Conservation (phyloP, 441 rosid species). For the Populus tomentosa region DNA sequence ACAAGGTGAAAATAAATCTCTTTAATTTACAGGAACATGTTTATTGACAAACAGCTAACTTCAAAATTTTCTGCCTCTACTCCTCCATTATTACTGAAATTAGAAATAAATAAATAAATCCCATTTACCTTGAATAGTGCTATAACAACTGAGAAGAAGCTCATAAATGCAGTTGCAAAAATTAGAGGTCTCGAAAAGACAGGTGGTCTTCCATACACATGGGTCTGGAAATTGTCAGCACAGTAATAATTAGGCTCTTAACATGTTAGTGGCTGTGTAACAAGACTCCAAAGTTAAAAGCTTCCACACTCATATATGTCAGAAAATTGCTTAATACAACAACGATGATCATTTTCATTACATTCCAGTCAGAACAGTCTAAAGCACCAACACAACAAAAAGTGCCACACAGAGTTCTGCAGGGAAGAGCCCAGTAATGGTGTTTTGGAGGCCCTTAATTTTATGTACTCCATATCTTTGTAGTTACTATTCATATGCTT, state of each 20-base stretch:
- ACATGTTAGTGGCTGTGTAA: background rate
- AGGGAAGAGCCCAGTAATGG: background rate
- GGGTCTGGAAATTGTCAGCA: slow-evolving; percentile 49
- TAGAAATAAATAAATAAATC: background rate
- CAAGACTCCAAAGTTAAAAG: background rate
- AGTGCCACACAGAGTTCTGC: background rate
- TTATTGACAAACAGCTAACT: background rate
- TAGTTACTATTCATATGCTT: background rate
- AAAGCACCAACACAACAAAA: background rate
- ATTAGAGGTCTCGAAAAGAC: slow-evolving; percentile 68
- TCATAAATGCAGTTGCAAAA: slow-evolving; percentile 94
- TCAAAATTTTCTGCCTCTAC: background rate
- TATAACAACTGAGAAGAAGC: slow-evolving; percentile 94
- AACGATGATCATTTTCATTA: background rate
- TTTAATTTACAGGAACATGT: background rate
- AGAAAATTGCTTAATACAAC: background rate
- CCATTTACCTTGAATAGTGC: slow-evolving; percentile 84
- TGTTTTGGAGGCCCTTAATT: background rate
- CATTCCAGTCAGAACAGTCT: background rate
- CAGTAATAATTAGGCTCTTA: slow-evolving; percentile 7
- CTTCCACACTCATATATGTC: background rate
- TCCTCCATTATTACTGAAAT: background rate
- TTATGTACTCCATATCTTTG: background rate
- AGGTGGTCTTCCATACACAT: slow-evolving; percentile 66
- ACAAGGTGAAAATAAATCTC: slow-evolving; percentile 2